Evolutionary conservation across 805 yeast genomes (phyloP).

Genomic region (Candida khao-thaluensis): DNA sequence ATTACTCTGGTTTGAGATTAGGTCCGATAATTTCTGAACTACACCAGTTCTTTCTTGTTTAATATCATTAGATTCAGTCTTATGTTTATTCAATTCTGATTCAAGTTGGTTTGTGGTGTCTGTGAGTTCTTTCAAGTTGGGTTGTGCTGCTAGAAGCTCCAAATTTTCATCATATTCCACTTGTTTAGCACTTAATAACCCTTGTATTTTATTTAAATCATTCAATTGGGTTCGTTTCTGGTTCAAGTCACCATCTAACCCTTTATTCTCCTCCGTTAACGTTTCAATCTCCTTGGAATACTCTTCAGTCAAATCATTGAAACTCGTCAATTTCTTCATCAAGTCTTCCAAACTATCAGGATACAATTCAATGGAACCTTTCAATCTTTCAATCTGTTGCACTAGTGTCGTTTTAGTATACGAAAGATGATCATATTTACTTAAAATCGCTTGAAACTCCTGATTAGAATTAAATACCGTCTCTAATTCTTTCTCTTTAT

Average conservation of each 20-base stretch:
- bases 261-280: conserved; percentile 25
- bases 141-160: conserved; percentile 17
- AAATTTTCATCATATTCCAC: conserved; percentile 27
- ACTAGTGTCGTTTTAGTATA: conserved; percentile 45
- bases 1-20: conserved; percentile 12
- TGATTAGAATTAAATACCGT: conserved; percentile 72
- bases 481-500: conserved; percentile 58
- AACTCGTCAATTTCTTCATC: conserved; percentile 28
- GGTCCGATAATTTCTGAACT: conserved; percentile 8
- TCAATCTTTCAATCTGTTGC: conserved; percentile 54
- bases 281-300: conserved; percentile 41
- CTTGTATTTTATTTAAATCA: conserved; percentile 48
- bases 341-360: conserved; percentile 39
- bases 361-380: conserved; percentile 45
- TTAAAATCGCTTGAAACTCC: conserved; percentile 71
- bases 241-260: conserved; percentile 5
- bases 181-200: conserved; percentile 51
- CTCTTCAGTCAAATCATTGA: conserved; percentile 18
- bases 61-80: background rate
- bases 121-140: conserved; percentile 1
- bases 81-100: background rate
- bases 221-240: conserved; percentile 14
- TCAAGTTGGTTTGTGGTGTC: background rate
- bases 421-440: conserved; percentile 57
- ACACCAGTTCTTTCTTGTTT: conserved; percentile 8